Percentiles rank a stretch among this genome's conserved stretches.
These are phyloP conservation scores for Russula sp. DNA, from an alignment of 768 basidiomycete genomes.

Conservation along the genomic window DNA sequence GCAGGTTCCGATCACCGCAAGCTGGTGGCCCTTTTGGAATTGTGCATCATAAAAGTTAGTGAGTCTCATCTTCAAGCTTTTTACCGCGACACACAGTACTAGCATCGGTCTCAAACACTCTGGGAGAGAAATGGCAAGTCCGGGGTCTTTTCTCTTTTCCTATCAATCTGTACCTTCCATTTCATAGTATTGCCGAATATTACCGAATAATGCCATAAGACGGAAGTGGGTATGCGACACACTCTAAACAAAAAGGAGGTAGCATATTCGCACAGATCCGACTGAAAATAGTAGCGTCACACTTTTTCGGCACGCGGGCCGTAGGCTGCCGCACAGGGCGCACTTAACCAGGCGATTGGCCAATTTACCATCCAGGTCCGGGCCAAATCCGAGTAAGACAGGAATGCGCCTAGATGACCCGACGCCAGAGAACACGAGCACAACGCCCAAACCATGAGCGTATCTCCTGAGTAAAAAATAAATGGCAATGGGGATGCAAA, in stretches of 20 bases:
- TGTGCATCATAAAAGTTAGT: too few relatives aligned
- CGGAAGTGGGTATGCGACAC: slow-evolving; percentile 11
- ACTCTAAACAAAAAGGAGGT: slow-evolving; percentile 13
- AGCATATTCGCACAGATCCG: neutral
- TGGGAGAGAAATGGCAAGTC: neutral
- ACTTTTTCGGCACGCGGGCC: slow-evolving; percentile 1
- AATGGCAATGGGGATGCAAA: neutral
- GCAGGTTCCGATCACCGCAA: slow-evolving; percentile 24
- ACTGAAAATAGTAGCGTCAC: slow-evolving; percentile 1
- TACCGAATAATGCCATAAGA: slow-evolving; percentile 19
- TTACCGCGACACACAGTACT: neutral
- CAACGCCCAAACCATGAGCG: neutral
- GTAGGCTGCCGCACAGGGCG: neutral
- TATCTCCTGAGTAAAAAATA: neutral
- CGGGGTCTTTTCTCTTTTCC: slow-evolving; percentile 1
- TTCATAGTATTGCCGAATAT: slow-evolving; percentile 14
- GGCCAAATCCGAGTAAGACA: neutral
- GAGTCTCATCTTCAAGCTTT: neutral
- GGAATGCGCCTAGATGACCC: too few relatives aligned
- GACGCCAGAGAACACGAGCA: neutral
- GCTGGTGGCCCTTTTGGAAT: neutral
- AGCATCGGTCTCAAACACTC: neutral
- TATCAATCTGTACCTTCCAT: slow-evolving; percentile 8
- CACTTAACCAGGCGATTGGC: neutral
- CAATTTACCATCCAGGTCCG: neutral